A percentile compares a stretch with the other conserved stretches of the same genome.
Conservation (phyloP, 768 basidiomycete species). For the Pisolithus orientalis region DNA sequence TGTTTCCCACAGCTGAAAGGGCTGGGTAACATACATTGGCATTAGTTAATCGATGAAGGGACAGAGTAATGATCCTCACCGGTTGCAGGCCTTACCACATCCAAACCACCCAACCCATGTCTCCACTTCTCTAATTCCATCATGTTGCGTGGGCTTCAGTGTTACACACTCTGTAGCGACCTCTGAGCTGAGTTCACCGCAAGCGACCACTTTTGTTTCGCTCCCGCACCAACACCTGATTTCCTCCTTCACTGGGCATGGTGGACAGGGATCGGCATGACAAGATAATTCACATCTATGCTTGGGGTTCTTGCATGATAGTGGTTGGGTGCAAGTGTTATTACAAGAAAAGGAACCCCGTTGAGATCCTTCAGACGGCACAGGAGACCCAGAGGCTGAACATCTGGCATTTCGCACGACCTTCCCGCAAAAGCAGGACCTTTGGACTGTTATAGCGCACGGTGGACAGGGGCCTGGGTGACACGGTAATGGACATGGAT, state of each 20-base stretch:
- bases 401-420: constrained; percentile 21
- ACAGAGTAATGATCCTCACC: constrained; percentile 30
- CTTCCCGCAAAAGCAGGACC: constrained; percentile 77
- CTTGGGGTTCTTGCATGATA: constrained; percentile 58
- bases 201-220: constrained; percentile 49
- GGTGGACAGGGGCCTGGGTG: constrained; percentile 98
- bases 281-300: constrained; percentile 68
- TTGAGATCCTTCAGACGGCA: background rate
- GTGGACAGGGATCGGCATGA: constrained; percentile 69
- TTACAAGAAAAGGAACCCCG: constrained; percentile 29
- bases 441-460: constrained; percentile 71
- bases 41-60: background rate
- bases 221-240: constrained; percentile 80
- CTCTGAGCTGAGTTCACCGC: constrained; percentile 55
- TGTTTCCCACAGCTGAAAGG: constrained; percentile 76
- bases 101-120: constrained; percentile 61
- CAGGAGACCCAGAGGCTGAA: background rate
- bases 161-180: constrained; percentile 28
- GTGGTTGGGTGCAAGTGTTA: constrained; percentile 31
- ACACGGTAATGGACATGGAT: constrained; percentile 79
- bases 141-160: constrained; percentile 11
- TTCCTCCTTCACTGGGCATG: constrained; percentile 50
- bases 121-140: constrained; percentile 29
- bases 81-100: constrained; percentile 57
- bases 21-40: constrained; percentile 24